Conservation (phyloP, 192 early-diverging fungal genomes). For the Geranomyces michiganensis region DNA sequence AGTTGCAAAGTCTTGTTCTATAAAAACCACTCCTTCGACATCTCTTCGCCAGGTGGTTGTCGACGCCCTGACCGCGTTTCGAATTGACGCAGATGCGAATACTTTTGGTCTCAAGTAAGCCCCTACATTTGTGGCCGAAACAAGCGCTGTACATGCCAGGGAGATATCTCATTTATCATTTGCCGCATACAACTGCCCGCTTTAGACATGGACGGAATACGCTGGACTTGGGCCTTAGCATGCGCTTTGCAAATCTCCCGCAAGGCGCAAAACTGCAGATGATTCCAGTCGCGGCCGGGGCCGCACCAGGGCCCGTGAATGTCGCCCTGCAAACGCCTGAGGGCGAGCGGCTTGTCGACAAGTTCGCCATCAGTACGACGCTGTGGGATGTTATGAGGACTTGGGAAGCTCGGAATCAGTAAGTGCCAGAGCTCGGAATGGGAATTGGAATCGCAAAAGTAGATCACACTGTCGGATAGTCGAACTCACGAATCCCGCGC, state of each 20-base stretch:
- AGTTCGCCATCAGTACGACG: slow-evolving; percentile 58
- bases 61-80: slow-evolving; percentile 62
- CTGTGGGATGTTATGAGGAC: slow-evolving; percentile 73
- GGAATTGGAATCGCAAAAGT: too few relatives aligned
- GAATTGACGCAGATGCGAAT: slow-evolving; percentile 52
- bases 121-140: not conserved
- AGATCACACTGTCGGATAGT: too few relatives aligned
- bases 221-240: slow-evolving; percentile 71
- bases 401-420: slow-evolving; percentile 61
- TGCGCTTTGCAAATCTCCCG: slow-evolving; percentile 82
- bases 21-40: slow-evolving; percentile 78
- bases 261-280: slow-evolving; percentile 76
- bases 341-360: slow-evolving; percentile 63
- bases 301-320: slow-evolving; percentile 30
- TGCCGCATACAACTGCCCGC: not conserved
- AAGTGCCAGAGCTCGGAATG: slow-evolving; percentile 8
- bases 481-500: too few relatives aligned
- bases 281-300: slow-evolving; percentile 6
- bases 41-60: slow-evolving; percentile 68
- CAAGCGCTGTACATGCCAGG: not conserved
- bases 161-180: not conserved
- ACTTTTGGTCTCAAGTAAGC: slow-evolving; percentile 62
- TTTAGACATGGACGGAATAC: slow-evolving; percentile 54
- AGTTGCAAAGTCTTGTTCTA: slow-evolving; percentile 44
- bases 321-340: slow-evolving; percentile 81